Evolutionary conservation across 23 red algal genomes (phyloP), one percentile per base, ranked within the genome.

Genomic region (Gracilaria caudata): DNA sequence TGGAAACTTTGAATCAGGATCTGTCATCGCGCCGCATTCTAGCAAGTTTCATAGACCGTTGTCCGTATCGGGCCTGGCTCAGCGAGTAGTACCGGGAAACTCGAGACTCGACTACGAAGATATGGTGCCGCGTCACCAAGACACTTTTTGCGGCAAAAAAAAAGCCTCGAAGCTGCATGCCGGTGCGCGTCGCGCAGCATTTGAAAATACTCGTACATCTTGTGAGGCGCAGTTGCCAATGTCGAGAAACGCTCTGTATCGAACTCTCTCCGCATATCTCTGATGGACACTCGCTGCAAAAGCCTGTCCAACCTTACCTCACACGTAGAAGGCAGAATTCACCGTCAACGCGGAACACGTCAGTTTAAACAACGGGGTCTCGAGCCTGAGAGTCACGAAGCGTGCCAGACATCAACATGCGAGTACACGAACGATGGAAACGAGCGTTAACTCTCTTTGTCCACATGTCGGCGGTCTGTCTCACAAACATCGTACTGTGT

Each of bases 221-320:
- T 75, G 43, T 75, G 40, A 75, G 32, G 70, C 26, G 38, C 21
- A 26, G 38, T 46, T 75, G 39, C 20, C 70, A 40, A 8, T 47
- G 24, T 13, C 25, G 11, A 16, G 14, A 49, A 43, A 46, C 70
- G 4, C 70, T 19, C 39, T 2, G 38, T 29, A 45, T 75, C 37
- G 23, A 75, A 46, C 70, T 47, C 19, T 13, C 40, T 46, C 25
- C 21, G 43, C 34, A 61, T 30, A 65, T 65, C 4, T 35, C 60
- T 32, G 23, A 75, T 9, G 39, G 19, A 47, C 70, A 75, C 70
- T 75, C 70, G 70, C 70, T 75, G 37, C n/a, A 45, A 75, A 23
- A 29, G 70, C 70, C 21, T 46, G 70, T 75, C 70, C 70, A 75
- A 75, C 70, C 70, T 75, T 75, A 75, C 70, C 70, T 75, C 70